Evolutionary conservation across 257 asterid genomes (phyloP).

Genomic region (Penstemon eatonii): DNA sequence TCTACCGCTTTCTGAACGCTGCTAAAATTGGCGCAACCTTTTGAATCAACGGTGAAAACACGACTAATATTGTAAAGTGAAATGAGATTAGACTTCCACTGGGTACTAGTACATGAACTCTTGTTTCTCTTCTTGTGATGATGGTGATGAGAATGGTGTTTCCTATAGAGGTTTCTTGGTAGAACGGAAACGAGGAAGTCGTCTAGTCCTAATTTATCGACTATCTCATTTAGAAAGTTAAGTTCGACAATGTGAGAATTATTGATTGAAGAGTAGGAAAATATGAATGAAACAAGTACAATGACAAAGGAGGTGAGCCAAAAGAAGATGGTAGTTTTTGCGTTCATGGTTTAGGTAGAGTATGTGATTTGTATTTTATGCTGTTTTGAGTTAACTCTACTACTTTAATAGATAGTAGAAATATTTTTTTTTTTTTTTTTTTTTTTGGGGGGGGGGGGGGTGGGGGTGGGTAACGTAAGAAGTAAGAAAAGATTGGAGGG

Average conservation of each 20-base stretch:
- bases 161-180: slow-evolving; percentile 9
- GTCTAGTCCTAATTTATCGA: slow-evolving; percentile 35
- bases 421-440: too few relatives aligned
- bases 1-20: slow-evolving; percentile 77
- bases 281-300: slow-evolving; percentile 42
- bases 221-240: slow-evolving; percentile 27
- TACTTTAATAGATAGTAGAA: slow-evolving; percentile 7
- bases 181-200: slow-evolving; percentile 25
- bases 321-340: slow-evolving; percentile 41
- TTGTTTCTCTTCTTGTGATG: slow-evolving; percentile 8
- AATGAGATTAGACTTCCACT: slow-evolving; percentile 56
- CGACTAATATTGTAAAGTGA: slow-evolving; percentile 39
- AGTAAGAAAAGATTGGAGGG: slow-evolving; percentile 47
- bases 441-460: slow-evolving; percentile 19
- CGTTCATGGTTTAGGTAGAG: slow-evolving; percentile 44
- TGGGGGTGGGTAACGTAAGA: slow-evolving; percentile 46
- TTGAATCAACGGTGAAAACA: slow-evolving; percentile 60
- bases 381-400: slow-evolving; percentile 19
- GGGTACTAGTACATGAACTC: slow-evolving; percentile 36
- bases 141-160: slow-evolving; percentile 33
- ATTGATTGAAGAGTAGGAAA: slow-evolving; percentile 26
- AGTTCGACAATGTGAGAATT: slow-evolving; percentile 4
- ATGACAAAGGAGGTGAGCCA: slow-evolving; percentile 52
- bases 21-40: slow-evolving; percentile 76
- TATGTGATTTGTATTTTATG: slow-evolving; percentile 8